Conservation (phyloP, 768 basidiomycete species). For the Boletus insuetus region DNA sequence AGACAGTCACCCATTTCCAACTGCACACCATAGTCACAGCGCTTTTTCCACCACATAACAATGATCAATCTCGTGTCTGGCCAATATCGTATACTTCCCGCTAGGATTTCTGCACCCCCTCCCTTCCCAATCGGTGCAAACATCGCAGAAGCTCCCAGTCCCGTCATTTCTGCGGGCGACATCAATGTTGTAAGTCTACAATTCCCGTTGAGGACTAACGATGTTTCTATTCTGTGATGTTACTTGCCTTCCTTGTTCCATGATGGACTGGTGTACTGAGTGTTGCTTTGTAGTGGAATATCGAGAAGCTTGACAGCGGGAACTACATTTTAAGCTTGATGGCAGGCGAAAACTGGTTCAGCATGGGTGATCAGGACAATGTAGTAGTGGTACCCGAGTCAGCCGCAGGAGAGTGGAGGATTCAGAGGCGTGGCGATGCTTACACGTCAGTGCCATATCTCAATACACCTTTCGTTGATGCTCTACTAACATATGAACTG, state of each 20-base stretch:
- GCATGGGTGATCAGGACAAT: not conserved
- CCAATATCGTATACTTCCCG: not conserved
- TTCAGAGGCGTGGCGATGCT: not conserved
- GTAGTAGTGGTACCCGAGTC: not conserved
- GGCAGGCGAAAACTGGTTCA: not conserved
- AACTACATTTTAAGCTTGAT: not conserved
- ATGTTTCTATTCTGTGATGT: not conserved
- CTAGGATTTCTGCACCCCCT: not conserved
- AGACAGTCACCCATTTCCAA: not conserved
- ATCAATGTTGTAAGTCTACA: not conserved
- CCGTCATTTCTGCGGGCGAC: not conserved
- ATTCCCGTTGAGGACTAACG: not conserved
- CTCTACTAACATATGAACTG: not conserved
- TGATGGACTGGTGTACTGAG: not conserved
- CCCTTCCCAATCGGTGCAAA: not conserved
- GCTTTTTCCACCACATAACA: not conserved
- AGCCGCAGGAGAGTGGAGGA: not conserved
- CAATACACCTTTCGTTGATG: not conserved
- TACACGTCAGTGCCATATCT: not conserved
- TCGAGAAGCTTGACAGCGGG: not conserved
- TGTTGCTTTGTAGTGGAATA: not conserved
- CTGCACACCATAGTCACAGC: not conserved
- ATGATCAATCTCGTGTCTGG: not conserved
- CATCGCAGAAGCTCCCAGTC: accelerated
- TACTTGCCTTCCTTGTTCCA: not conserved